Base-by-base conservation (phyloP, 139 green algal species). In the Chlamydomonas sphaeroides region DNA sequence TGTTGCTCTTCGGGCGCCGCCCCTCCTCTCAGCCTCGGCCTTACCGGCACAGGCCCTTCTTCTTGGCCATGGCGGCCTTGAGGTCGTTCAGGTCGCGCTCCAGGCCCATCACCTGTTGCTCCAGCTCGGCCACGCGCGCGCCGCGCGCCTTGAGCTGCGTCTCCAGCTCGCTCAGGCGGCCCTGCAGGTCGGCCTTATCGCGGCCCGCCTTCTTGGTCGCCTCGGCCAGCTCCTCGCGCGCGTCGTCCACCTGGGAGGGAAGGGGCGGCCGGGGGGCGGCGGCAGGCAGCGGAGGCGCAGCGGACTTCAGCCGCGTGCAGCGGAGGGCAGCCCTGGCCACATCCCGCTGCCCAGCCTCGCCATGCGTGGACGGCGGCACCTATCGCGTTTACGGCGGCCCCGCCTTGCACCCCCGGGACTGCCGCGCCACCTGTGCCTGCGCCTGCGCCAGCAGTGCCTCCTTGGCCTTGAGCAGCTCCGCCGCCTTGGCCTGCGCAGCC, bases 71-170 rank as follows among this genome's bases (percentile, higher is more conserved):
- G 4, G 38, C 26, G 10, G 71, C 71, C 53, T 67, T 79, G 11
- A 79, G 51, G 71, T 79, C 71, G 25, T 53, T 67, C 1, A 66
- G 11, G 26, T 79, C 71, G 3, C 71, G 71, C 53, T 79, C 71
- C 71, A 68, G 45, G 3, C 35, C 53, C 71, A 79, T 79, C 11
- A 79, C 17, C 72, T 59, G 51, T 56, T 80, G 72, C 28, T 80
- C 56, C 35, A 80, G 39, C 72, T 80, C 56, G 26, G n/a, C 5
- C 6, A 68, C 57, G 10, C 39, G 36, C 49, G 57, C 72, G 4
- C 38, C 14, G n/a, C 66, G 66, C 32, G 72, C 57, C 72, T 38
- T 38, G n/a, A 69, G 53, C 25, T 23, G 18, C 17, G 5, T 30
- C 56, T 80, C 72, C 56, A 68, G 28, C 14, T 80, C 72, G 0